These are phyloP conservation scores for Scleroderma citrinum DNA, from an alignment of 768 basidiomycete species.

Conservation along the genomic window DNA sequence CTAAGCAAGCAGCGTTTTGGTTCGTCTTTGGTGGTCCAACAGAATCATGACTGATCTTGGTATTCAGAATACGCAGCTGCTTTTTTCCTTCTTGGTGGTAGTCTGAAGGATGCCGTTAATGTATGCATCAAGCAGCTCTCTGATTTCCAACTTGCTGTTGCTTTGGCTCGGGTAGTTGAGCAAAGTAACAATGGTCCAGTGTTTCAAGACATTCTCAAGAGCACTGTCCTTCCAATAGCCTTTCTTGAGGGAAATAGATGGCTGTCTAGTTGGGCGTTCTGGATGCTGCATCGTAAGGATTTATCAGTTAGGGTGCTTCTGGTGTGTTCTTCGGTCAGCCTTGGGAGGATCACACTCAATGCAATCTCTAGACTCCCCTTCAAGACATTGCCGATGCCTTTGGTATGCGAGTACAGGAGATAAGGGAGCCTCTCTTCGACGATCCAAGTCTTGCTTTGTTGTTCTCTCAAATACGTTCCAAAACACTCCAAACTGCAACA, in stretches of 20 bases:
- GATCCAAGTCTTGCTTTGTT: constrained; percentile 90
- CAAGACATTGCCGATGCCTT: constrained; percentile 61
- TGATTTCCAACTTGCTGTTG: constrained; percentile 88
- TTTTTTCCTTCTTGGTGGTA: constrained; percentile 90
- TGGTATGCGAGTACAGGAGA: constrained; percentile 50
- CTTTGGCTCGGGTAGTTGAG: constrained; percentile 81
- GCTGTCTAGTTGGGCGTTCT: constrained; percentile 95
- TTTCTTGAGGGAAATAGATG: constrained; percentile 87
- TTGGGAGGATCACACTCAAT: neutral
- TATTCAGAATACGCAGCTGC: constrained; percentile 91
- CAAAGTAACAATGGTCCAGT: constrained; percentile 77
- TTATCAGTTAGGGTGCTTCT: constrained; percentile 85
- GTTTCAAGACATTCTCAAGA: constrained; percentile 61
- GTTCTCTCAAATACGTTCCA: constrained; percentile 84
- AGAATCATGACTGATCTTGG: constrained; percentile 3
- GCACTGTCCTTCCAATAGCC: constrained; percentile 75
- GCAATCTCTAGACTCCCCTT: constrained; percentile 55
- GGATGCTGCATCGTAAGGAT: constrained; percentile 85
- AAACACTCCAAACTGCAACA: constrained; percentile 88
- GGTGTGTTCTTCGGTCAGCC: constrained; percentile 42
- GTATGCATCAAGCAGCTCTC: constrained; percentile 83
- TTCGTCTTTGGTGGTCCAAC: constrained; percentile 31
- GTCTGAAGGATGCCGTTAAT: constrained; percentile 84
- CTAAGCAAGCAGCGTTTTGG: constrained; percentile 89
- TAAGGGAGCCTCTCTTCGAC: constrained; percentile 86